Evolutionary conservation across 257 asterid genomes (phyloP), one percentile per base, ranked within the genome.

Genomic region (Echium plantagineum): DNA sequence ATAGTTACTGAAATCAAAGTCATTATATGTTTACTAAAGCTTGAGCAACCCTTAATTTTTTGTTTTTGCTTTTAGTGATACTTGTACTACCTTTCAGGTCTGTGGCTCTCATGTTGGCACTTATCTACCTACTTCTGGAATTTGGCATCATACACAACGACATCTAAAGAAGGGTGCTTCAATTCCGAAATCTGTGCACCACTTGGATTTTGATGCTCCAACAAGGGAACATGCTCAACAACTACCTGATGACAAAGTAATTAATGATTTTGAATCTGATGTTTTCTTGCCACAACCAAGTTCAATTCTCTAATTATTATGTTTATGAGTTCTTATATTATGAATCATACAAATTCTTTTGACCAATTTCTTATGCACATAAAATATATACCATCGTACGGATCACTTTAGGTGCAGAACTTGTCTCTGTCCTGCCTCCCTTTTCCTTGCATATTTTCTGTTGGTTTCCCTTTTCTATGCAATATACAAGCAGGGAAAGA

Each of bases 161-260:
- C 75, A 80, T 67, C 82, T 93, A 51, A 78, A 78, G 85, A 76
- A 78, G 68, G 94, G 95, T 66, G 78, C 69, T 58, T 75, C 90
- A 61, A 80, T 81, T 75, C 73, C 77, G 69, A 84, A 76, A 76
- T 84, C 78, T n/a, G 80, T 93, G 66, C 90, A 83, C 64, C 98
- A 93, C 87, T 81, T 93, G 84, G 98, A 93, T 78, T 93, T 93
- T 78, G 98, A 93, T 84, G 98, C 98, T 62, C 91, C 98, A 59
- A 93, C 98, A 9, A 94, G 98, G 28, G 98, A 93, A 77, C 86
- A 81, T 67, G 80, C 87, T 62, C 98, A 86, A 56, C 96, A 53
- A 76, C 76, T 86, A 76, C 90, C 84, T 59, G 97, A 86, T 78
- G 98, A 93, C 77, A 93, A 80, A 60, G 98, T 93, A 89, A 54